phyloP scores from a whole-genome alignment of 108 stramenopile species.

The Pseudonitzschia delicatissima region DNA sequence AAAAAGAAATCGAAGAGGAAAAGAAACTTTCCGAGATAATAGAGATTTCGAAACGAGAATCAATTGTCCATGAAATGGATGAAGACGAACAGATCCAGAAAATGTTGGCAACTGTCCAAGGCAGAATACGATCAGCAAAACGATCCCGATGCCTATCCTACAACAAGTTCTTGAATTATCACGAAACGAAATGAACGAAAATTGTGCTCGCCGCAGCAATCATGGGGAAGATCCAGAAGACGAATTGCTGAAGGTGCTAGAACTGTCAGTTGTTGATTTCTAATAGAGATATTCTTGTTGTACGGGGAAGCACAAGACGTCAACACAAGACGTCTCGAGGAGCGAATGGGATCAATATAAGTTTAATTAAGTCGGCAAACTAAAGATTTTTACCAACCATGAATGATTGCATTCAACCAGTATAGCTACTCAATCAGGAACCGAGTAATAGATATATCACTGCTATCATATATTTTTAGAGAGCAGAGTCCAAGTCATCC shows the following conservation, averaged over 20 bases:
- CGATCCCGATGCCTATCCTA: not conserved
- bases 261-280: slow-evolving; percentile 13
- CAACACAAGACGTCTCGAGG: too few relatives aligned
- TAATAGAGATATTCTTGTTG: not conserved
- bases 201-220: not conserved
- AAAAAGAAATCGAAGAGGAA: slow-evolving; percentile 19
- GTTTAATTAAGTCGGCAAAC: too few relatives aligned
- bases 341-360: too few relatives aligned
- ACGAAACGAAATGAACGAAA: too few relatives aligned
- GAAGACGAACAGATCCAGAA: slow-evolving; percentile 16
- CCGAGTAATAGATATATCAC: not conserved
- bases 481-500: slow-evolving; percentile 20
- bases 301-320: too few relatives aligned
- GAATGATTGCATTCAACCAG: slow-evolving; percentile 7
- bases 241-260: slow-evolving; percentile 10
- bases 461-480: slow-evolving; percentile 8
- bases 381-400: too few relatives aligned
- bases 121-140: slow-evolving; percentile 1
- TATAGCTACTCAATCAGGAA: not conserved
- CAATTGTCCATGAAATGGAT: slow-evolving; percentile 4
- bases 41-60: slow-evolving; percentile 22
- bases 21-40: slow-evolving; percentile 8
- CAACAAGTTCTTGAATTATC: too few relatives aligned
- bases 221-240: slow-evolving; percentile 2
- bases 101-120: slow-evolving; percentile 20